phyloP scores from a whole-genome alignment of 169 alveolate genomes.

The Amoebophrya sp. region DNA sequence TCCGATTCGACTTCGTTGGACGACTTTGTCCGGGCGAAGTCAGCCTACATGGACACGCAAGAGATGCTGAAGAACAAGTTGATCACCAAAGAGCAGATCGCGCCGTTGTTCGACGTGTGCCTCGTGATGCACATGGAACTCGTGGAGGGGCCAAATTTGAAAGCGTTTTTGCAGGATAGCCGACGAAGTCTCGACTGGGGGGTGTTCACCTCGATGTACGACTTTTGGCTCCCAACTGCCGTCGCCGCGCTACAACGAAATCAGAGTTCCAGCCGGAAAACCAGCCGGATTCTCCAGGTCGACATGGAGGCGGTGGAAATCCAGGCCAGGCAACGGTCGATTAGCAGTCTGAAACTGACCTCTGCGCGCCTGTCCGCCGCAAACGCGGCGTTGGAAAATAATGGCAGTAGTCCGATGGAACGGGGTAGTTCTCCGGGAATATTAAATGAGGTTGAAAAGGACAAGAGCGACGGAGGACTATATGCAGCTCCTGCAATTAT shows the following conservation, averaged over 20 bases:
- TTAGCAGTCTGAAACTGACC: too few relatives aligned
- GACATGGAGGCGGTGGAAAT: neutral
- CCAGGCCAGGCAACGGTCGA: neutral
- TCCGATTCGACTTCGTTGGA: neutral
- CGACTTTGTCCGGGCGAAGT: neutral
- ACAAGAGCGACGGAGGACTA: too few relatives aligned
- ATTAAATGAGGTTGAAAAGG: too few relatives aligned
- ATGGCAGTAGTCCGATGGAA: too few relatives aligned
- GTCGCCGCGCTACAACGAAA: too few relatives aligned
- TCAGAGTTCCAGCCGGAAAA: too few relatives aligned
- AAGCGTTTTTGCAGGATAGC: neutral
- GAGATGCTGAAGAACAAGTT: neutral
- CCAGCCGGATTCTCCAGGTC: too few relatives aligned
- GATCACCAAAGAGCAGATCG: neutral
- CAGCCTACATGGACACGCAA: neutral
- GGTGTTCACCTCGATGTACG: neutral
- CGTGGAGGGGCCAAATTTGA: neutral
- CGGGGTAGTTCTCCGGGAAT: too few relatives aligned
- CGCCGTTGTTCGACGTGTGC: neutral
- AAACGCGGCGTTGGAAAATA: too few relatives aligned
- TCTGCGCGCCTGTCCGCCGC: too few relatives aligned
- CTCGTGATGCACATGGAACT: neutral
- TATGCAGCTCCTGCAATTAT: too few relatives aligned
- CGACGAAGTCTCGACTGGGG: neutral
- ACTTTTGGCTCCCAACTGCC: neutral